Base-by-base conservation (phyloP, 2,329 filamentous ascomycete genomes). In the Penicillium sp. region DNA sequence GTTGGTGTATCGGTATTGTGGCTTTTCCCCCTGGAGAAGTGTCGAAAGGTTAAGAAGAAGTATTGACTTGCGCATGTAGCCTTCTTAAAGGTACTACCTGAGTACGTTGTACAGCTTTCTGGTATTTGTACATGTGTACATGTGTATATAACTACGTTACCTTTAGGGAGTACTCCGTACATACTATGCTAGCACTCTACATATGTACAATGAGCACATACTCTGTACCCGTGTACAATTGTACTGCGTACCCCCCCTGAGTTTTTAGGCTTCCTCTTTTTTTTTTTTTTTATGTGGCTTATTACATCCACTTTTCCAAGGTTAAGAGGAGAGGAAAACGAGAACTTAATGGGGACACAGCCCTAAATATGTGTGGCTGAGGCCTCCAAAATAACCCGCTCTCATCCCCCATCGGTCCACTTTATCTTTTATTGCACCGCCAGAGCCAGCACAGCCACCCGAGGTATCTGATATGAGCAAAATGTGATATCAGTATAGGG, bases 241-340 rank as follows among this genome's bases (percentile, higher is more conserved):
- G 22, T 22, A 3, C 22, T 3, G 4, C 22, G 22, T 22, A 22
- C 24, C 56, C 48, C 53, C 53, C 53, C 53, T 56, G 48, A 52
- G 26, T 29, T 56, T 56, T 56, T 48, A 56, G 53, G 53, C 53
- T 46, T 9, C 40, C 39, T 35, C 22, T 45, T 22, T 50, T 55
- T 43, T 20, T 55, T 38, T 55, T 38, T 16, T 22, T 35, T 34
- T 8, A 32, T 38, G 45, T 53, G 51, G 43, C 43, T 53, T 48
- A 34, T 40, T 40, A 29, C 16, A 20, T 44, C 31, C 38, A 31
- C 31, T 24, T 51, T 34, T 53, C 29, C 50, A 13, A 48, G 14
- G 7, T 29, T 22, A n/a, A 31, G 18, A 39, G 14, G 20, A 51
- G 22, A 31, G 14, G 10, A 44, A 34, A 18, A 10, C 13, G 7